phyloP scores from a whole-genome alignment of 176 grass and related monocot genomes.

The Musa beccarii region DNA sequence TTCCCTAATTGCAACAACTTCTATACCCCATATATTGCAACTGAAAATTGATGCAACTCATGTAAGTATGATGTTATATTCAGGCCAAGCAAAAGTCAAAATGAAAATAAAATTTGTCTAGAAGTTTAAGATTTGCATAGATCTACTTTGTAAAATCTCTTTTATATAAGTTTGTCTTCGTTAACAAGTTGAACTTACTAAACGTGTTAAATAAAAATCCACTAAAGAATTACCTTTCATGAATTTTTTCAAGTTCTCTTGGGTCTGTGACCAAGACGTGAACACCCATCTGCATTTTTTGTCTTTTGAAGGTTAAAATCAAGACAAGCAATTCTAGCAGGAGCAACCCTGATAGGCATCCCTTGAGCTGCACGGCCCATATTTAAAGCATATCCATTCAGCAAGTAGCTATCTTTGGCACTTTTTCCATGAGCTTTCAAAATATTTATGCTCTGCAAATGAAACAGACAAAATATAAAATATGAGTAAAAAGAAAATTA shows the following conservation, averaged over 20 bases:
- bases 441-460: conserved; percentile 69
- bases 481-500: not conserved
- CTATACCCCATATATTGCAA: too few relatives aligned
- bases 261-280: conserved; percentile 86
- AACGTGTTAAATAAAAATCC: not conserved
- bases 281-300: conserved; percentile 89
- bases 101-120: too few relatives aligned
- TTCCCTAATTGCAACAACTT: too few relatives aligned
- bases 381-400: conserved; percentile 88
- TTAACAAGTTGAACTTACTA: not conserved
- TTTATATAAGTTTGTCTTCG: not conserved
- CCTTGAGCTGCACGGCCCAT: conserved; percentile 79
- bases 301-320: conserved; percentile 96
- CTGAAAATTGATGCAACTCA: too few relatives aligned
- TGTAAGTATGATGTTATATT: too few relatives aligned
- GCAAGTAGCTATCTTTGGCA: conserved; percentile 66
- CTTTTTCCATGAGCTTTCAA: conserved; percentile 89
- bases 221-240: conserved; percentile 41
- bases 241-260: conserved; percentile 88
- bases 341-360: conserved; percentile 67
- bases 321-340: conserved; percentile 76
- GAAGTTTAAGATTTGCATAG: not conserved
- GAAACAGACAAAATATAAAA: not conserved
- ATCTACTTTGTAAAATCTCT: not conserved
- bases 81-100: too few relatives aligned